These are phyloP conservation scores for Didymella segeticola DNA, from an alignment of 2,329 filamentous ascomycete species.

Conservation along the genomic window DNA sequence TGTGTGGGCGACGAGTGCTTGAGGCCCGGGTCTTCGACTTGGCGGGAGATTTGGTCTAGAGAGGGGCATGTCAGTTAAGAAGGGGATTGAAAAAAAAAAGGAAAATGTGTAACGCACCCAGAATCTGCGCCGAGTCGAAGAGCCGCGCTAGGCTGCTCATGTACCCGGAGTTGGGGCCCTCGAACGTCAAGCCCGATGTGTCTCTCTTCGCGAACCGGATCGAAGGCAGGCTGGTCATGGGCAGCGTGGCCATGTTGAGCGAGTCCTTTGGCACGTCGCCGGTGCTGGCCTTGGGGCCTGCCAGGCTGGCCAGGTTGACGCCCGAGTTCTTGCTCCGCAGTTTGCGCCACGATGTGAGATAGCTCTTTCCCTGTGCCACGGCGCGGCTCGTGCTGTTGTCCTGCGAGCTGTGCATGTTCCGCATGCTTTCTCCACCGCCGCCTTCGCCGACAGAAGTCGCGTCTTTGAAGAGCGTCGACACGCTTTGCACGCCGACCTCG, in stretches of 20 bases:
- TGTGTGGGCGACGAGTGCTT: conserved; percentile 92
- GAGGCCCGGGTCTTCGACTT: conserved; percentile 93
- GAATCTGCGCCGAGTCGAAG: conserved; percentile 89
- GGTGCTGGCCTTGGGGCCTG: conserved; percentile 49
- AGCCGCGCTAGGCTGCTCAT: conserved; percentile 89
- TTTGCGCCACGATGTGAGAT: conserved; percentile 87
- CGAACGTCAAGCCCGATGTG: conserved; percentile 71
- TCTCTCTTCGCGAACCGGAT: conserved; percentile 76
- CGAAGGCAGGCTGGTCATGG: conserved; percentile 77
- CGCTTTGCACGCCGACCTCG: conserved; percentile 85
- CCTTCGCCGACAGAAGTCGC: conserved; percentile 53
- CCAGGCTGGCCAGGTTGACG: conserved; percentile 57
- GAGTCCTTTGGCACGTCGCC: conserved; percentile 62
- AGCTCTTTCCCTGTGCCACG: conserved; percentile 66
- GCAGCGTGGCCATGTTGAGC: conserved; percentile 59
- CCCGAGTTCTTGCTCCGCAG: conserved; percentile 85
- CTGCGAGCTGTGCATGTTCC: conserved; percentile 33
- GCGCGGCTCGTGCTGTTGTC: conserved; percentile 44
- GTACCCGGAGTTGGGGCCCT: conserved; percentile 86
- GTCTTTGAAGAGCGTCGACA: conserved; percentile 77
- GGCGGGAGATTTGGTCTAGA: conserved; percentile 92
- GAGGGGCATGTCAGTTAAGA: conserved; percentile 11
- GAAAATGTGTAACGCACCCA: conserved; percentile 69
- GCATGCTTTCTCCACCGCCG: conserved; percentile 31
- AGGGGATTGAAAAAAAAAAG: neutral